Evolutionary conservation across 1,284 basidiomycete species (phyloP).

Genomic region (Prillingera fragicola): DNA sequence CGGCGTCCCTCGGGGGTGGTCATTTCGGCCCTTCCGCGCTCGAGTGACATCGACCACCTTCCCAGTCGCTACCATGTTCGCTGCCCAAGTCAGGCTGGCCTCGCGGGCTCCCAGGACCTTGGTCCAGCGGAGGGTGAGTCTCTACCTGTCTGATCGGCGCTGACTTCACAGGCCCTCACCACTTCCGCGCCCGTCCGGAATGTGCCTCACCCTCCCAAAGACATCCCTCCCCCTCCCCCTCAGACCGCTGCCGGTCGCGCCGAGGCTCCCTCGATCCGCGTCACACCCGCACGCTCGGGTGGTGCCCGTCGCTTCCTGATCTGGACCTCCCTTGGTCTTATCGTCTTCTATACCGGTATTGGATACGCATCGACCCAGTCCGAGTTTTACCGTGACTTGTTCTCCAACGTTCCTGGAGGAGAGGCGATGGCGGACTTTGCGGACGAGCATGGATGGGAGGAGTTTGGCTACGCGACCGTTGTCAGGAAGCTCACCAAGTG

Average conservation of each 20-base stretch:
- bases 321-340: conserved; percentile 44
- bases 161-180: conserved; percentile 23
- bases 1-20: no score
- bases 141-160: not conserved
- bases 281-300: conserved; percentile 16
- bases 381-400: conserved; percentile 52
- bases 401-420: conserved; percentile 55
- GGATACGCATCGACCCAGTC: conserved; percentile 48
- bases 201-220: conserved; percentile 10
- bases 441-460: conserved; percentile 70
- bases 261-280: conserved; percentile 12
- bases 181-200: conserved; percentile 22
- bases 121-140: conserved; percentile 35
- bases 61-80: no score
- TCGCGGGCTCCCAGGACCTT: conserved; percentile 23
- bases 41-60: no score
- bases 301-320: conserved; percentile 43
- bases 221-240: conserved; percentile 17
- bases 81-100: conserved; percentile 30
- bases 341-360: conserved; percentile 50
- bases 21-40: no score
- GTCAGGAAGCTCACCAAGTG: conserved; percentile 51
- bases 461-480: conserved; percentile 53
- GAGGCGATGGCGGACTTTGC: conserved; percentile 71
- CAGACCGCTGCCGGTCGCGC: conserved; percentile 23